Base-by-base conservation (phyloP, 2,329 filamentous ascomycete genomes). In the Kalaharituber pfeilii region DNA sequence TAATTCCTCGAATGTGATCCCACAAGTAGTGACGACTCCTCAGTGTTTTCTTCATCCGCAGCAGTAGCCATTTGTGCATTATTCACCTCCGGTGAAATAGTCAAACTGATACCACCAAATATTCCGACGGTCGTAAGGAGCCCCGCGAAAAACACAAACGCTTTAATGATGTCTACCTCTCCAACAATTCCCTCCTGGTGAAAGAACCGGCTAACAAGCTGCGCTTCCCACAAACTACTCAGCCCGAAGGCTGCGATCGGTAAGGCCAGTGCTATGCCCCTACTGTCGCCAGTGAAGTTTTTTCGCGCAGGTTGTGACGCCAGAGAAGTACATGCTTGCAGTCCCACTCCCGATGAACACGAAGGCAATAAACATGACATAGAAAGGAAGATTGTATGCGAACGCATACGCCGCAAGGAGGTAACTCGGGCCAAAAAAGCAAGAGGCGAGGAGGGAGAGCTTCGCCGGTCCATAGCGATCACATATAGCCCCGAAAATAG, bases 231-330 rank as follows among this genome's bases (percentile, higher is more conserved):
- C 83, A 98, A 89, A 49, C 88, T 87, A 65, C 88, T 94, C 54
- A 98, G 69, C 0, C 91, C 91, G 66, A 95, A 94, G 5, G 85
- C 82, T 0, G 91, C 86, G 66, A 96, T 95, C 1, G 91, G 91
- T 56, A 86, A 75, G 1, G 89, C 88, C 53, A 98, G 74, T 57
- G 93, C 89, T 51, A 98, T 71, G 0, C 91, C 91, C 64, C 89
- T 83, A 3, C 87, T 86, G 13, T 47, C 22, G 57, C 83, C 80
- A 50, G 88, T 88, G 69, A 96, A 98, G 70, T 96, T 98, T 78
- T n/a, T 98, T 98, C 30, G 91, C 91, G 65, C 87, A 94, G 0
- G 89, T 94, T 5, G 89, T 89, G n/a, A 98, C 82, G 1, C 86
- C 82, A 51, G 81, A 78, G 54, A 96, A 74, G 68, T 96, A 98